Percentiles rank a stretch among this genome's conserved stretches.
Conservation (phyloP, 2,329 filamentous ascomycete species). For the Beauveria sp. region DNA sequence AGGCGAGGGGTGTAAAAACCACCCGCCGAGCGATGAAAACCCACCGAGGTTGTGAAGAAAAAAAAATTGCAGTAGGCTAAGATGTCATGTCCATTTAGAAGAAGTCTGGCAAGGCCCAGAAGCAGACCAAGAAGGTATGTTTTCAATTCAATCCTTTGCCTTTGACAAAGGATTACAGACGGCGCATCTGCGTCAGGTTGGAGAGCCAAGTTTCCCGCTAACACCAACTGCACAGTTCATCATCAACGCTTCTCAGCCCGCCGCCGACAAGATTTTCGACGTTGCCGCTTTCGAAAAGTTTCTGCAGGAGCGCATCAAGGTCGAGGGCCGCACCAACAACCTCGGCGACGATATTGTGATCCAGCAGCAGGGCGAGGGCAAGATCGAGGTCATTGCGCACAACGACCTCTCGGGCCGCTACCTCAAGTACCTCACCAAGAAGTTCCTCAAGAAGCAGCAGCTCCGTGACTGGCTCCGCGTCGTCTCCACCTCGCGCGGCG, state of each 20-base stretch:
- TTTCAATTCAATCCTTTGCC: neutral
- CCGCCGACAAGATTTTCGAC: constrained; percentile 99
- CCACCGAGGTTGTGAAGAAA: neutral
- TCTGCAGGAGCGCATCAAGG: constrained; percentile 99
- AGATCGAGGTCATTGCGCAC: constrained; percentile 96
- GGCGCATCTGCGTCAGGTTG: neutral
- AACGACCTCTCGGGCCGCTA: constrained; percentile 98
- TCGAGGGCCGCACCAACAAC: constrained; percentile 96
- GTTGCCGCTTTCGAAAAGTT: constrained; percentile 99
- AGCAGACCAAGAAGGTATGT: constrained; percentile 78
- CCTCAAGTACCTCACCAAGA: constrained; percentile 99
- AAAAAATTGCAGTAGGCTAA: constrained; percentile 86
- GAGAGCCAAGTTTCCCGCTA: constrained; percentile 7
- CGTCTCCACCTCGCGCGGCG: constrained; percentile 93
- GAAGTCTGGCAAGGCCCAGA: constrained; percentile 64
- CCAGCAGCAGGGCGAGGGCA: constrained; percentile 86
- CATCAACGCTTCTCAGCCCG: constrained; percentile 98
- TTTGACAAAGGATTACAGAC: neutral
- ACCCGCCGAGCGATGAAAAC: constrained; percentile 18
- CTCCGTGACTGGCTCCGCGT: constrained; percentile 99
- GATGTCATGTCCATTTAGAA: constrained; percentile 55
- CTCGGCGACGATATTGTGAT: constrained; percentile 89
- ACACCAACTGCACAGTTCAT: constrained; percentile 61
- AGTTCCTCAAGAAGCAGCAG: constrained; percentile 99
- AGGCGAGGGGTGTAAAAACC: constrained; percentile 39